phyloP scores from a whole-genome alignment of 805 yeast genomes.

The Candida ulmi region DNA sequence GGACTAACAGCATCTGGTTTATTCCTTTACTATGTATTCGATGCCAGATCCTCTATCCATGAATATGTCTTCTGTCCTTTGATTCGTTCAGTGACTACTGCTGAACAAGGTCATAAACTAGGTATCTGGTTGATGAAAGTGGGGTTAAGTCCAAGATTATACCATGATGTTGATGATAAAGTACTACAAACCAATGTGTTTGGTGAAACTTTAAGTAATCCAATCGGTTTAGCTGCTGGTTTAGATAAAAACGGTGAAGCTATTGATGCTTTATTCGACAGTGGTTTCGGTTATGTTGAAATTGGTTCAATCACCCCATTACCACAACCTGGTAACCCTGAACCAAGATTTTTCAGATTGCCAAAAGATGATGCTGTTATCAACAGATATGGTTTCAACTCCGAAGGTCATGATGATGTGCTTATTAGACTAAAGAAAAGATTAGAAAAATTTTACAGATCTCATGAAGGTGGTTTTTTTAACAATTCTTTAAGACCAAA shows the following conservation, averaged over 20 bases:
- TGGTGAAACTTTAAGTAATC: conserved; percentile 60
- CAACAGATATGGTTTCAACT: conserved; percentile 92
- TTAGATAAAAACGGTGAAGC: conserved; percentile 92
- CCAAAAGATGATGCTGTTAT: conserved; percentile 85
- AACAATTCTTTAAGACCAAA: conserved; percentile 52
- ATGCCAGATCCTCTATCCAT: conserved; percentile 78
- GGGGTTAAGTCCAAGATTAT: conserved; percentile 61
- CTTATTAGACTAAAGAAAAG: conserved; percentile 63
- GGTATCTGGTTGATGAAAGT: conserved; percentile 67
- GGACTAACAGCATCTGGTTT: conserved; percentile 27
- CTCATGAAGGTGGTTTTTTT: conserved; percentile 19
- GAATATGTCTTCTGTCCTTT: conserved; percentile 79
- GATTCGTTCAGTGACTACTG: conserved; percentile 63
- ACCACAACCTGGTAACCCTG: conserved; percentile 94
- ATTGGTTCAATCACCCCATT: conserved; percentile 89
- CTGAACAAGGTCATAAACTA: conserved; percentile 79
- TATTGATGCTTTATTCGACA: conserved; percentile 68
- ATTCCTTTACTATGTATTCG: conserved; percentile 53
- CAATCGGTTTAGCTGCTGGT: conserved; percentile 94
- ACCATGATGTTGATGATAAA: conserved; percentile 46
- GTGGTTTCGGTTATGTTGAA: conserved; percentile 88
- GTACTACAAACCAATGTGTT: conserved; percentile 57
- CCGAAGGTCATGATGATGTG: conserved; percentile 79
- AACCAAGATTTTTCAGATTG: conserved; percentile 84
- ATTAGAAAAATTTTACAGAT: conserved; percentile 34